These are phyloP conservation scores for Pseudohalonectria lignicola DNA, from an alignment of 2,329 filamentous ascomycete genomes.

Conservation along the genomic window DNA sequence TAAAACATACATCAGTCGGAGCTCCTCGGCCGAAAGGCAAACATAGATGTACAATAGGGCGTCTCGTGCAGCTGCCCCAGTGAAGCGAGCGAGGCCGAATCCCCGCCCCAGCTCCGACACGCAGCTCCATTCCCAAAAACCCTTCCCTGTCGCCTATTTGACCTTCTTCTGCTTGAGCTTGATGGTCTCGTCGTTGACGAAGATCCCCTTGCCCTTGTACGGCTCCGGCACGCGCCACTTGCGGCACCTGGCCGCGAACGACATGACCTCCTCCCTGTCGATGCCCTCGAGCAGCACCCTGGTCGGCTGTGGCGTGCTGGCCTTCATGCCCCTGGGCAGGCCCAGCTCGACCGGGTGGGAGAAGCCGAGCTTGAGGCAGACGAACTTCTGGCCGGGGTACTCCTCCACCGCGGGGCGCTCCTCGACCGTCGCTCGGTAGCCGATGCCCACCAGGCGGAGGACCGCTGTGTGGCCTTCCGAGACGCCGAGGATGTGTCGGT, in stretches of 20 bases:
- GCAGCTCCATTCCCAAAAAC: no score
- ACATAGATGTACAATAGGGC: no score
- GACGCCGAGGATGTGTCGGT: slow-evolving; percentile 85
- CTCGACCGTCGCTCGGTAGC: slow-evolving; percentile 85
- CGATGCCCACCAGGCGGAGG: slow-evolving; percentile 85
- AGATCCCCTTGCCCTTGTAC: slow-evolving; percentile 99
- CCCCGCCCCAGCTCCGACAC: no score
- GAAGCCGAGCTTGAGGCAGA: slow-evolving; percentile 91
- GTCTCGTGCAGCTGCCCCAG: no score
- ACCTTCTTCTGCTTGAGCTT: slow-evolving; percentile 98
- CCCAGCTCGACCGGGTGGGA: slow-evolving; percentile 90
- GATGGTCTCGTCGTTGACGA: slow-evolving; percentile 95
- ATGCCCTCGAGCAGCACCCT: slow-evolving; percentile 81
- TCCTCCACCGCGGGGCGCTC: slow-evolving; percentile 59
- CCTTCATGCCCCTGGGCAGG: slow-evolving; percentile 72
- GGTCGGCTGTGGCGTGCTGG: slow-evolving; percentile 82
- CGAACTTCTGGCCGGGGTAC: slow-evolving; percentile 76
- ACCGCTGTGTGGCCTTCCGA: slow-evolving; percentile 95
- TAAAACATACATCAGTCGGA: slow-evolving; percentile 1
- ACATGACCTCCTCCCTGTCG: slow-evolving; percentile 77
- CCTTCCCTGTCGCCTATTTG: slow-evolving; percentile 46
- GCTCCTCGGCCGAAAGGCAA: no score
- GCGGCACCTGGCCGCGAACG: slow-evolving; percentile 81
- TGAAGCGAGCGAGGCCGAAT: no score
- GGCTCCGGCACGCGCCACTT: slow-evolving; percentile 88